Evolutionary conservation across 2,329 filamentous ascomycete species (phyloP).

Genomic region (Pestalotiopsis sp.): DNA sequence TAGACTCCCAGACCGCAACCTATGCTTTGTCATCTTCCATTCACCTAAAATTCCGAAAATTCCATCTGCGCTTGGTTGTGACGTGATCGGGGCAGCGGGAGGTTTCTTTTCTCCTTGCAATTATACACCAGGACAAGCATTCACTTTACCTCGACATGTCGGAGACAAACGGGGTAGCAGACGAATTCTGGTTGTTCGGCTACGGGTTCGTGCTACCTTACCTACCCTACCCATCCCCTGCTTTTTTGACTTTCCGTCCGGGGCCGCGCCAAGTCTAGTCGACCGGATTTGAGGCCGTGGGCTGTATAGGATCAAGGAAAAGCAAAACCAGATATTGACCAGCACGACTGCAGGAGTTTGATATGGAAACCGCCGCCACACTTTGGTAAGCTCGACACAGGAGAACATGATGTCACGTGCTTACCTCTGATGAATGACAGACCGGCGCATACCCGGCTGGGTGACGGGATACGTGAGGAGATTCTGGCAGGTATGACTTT

Average conservation of each 20-base stretch:
- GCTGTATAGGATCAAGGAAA: not conserved
- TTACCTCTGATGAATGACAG: constrained; percentile 46
- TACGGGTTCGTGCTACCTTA: constrained; percentile 72
- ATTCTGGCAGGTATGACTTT: constrained; percentile 87
- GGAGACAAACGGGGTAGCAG: constrained; percentile 34
- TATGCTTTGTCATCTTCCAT: too few relatives aligned
- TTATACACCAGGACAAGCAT: not conserved
- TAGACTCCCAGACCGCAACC: too few relatives aligned
- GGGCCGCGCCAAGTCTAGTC: constrained; percentile 8
- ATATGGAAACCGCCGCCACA: constrained; percentile 99
- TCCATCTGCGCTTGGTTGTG: too few relatives aligned
- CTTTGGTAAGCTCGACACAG: constrained; percentile 65
- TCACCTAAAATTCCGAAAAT: too few relatives aligned
- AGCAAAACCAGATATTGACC: not conserved
- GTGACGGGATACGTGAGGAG: constrained; percentile 91
- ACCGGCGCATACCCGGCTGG: constrained; percentile 83
- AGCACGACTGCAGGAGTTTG: constrained; percentile 65
- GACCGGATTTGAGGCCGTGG: not conserved
- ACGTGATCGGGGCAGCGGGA: too few relatives aligned
- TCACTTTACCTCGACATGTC: not conserved
- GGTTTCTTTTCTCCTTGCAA: too few relatives aligned
- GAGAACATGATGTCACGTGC: not conserved
- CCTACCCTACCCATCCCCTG: not conserved
- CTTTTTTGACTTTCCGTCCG: not conserved
- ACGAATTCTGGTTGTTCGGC: constrained; percentile 94